Evolutionary conservation across 2,329 filamentous ascomycete species (phyloP), one percentile per base, ranked within the genome.

Genomic region (Pezizomycotina sp.): DNA sequence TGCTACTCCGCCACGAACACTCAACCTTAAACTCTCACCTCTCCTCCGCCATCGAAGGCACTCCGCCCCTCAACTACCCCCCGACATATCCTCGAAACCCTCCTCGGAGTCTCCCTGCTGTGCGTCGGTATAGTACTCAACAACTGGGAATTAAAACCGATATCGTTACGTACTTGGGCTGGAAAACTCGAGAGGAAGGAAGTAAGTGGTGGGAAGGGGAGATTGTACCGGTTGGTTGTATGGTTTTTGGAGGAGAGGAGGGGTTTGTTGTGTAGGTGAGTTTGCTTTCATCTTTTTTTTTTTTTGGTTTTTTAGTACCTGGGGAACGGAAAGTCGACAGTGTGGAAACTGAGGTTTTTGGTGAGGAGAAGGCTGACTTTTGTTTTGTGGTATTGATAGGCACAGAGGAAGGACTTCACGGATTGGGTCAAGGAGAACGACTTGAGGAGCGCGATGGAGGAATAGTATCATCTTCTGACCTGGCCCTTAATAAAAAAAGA

Each of bases 1-100:
- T 91, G 84, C 61, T 98, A 95, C 61, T 98, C 89, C 33, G 83
- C 29, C 79, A 92, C 59, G 89, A 98, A 61, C 80, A 92, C 61
- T 60, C 62, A 19, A 55, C 63, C 26, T 52, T 61, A 3, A 52
- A 60, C 16, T 56, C 65, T 3, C 58, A 62, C 19, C 52, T 59
- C 13, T 53, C 60, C 9, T 51, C 60, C 2, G 48, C 57, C 33
- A 53, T n/a, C n/a, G n/a, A n/a, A n/a, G n/a, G n/a, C n/a, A n/a
- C n/a, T n/a, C 34, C 4, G 19, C 16, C 21, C 13, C 27, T 2
- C 13, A 10, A 29, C 27, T 28, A n/a, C 14, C 58, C 38, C 46
- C 55, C 47, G 39, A 56, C 35, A 43, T 51, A 23, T 62, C 67
- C 67, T 92, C 49, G 89, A 98, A 60, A 83, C 84, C 1, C 63